Base-by-base conservation (phyloP, 2,329 filamentous ascomycete species). In the Pleochaeta shiraiana region DNA sequence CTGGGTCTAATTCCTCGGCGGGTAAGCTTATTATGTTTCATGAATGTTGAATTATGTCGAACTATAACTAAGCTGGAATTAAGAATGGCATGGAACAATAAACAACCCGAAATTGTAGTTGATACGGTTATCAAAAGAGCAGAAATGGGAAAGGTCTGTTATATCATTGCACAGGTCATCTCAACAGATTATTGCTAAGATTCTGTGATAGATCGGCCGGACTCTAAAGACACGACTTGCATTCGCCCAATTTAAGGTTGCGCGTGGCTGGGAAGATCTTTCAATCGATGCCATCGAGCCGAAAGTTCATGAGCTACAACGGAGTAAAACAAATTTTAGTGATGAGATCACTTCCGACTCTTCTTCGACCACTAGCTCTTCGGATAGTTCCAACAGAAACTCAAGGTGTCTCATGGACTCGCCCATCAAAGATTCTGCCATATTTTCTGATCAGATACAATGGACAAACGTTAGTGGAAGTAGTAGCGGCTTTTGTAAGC, bases 181-280 rank as follows among this genome's bases (percentile, higher is more conserved):
- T 57, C 39, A 4, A 59, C 55, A 30, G 24, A 6, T 59, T 4
- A 63, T 65, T 66, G 62, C 45, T 50, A 50, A 50, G 3, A 50
- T 50, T 21, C 19, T 31, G 62, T 55, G 64, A 64, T 73, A 97
- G 93, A 95, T 98, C 78, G 93, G 91, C 70, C 82, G 92, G 74
- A 88, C 87, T 72, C 80, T 98, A 64, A 90, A 97, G 77, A 90
- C 95, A 78, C 89, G 92, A 68, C 84, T 98, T 66, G 92, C 93
- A 66, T 83, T 97, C 68, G 93, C 93, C 73, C 93, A 95, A 75
- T 93, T 96, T 81, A 97, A 97, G 78, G 90, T 93, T 69, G 90
- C 95, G 76, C 87, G 95, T 77, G 91, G 91, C 74, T 95, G 90
- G 85, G 87, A 96, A 76, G 88, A 93, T 75, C 81, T 95, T 73